These are phyloP conservation scores for Citrus inodora DNA, from an alignment of 345 rosid genomes.

Conservation along the genomic window DNA sequence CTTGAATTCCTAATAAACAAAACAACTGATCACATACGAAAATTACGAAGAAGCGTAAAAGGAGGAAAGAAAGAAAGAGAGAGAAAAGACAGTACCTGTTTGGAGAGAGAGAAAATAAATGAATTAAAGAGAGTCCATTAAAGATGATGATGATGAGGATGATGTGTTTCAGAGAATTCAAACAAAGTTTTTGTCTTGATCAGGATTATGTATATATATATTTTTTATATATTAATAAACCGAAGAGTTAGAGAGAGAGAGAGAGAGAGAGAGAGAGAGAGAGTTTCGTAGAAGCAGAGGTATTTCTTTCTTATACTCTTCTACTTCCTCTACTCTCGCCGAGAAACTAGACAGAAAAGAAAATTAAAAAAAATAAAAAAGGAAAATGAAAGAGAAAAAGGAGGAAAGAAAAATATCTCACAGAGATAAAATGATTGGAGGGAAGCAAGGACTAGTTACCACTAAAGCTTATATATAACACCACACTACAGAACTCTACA, in stretches of 20 bases:
- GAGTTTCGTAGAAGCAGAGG: constrained; percentile 80
- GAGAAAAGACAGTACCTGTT: not conserved
- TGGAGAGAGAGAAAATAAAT: not conserved
- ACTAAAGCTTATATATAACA: no score
- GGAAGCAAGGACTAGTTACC: not conserved
- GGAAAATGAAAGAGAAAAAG: not conserved
- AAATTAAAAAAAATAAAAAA: not conserved
- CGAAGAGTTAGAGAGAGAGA: not conserved
- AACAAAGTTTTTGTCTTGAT: constrained; percentile 28
- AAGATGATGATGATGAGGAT: constrained; percentile 16
- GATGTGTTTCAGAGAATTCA: constrained; percentile 8
- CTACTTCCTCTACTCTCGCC: constrained; percentile 79
- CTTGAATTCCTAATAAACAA: not conserved
- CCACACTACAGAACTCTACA: not conserved
- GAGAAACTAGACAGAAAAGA: constrained; percentile 42
- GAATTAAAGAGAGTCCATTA: constrained; percentile 23
- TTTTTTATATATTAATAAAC: not conserved
- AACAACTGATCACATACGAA: not conserved
- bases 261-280: constrained; percentile 21
- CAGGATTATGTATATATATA: constrained; percentile 5
- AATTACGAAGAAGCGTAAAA: not conserved
- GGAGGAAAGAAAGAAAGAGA: not conserved
- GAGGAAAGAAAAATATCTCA: not conserved
- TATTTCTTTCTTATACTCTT: constrained; percentile 78
- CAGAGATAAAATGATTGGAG: not conserved